phyloP scores from a whole-genome alignment of 768 basidiomycete genomes.

The Omphalotus guepiniiformis region DNA sequence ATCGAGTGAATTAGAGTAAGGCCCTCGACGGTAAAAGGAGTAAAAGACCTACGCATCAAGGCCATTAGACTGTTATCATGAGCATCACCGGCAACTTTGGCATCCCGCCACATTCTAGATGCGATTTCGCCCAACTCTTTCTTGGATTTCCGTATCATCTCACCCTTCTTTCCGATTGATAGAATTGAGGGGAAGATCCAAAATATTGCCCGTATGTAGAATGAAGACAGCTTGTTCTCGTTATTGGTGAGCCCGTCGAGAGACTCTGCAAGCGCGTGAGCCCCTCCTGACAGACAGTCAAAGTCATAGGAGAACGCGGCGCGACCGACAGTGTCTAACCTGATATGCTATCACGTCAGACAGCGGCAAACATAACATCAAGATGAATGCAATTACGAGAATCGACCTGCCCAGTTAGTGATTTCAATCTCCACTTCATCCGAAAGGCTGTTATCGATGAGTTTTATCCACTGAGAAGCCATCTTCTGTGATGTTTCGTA shows the following conservation, averaged over 20 bases:
- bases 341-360: constrained; percentile 16
- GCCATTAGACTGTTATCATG: constrained; percentile 48
- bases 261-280: constrained; percentile 45
- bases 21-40: not conserved
- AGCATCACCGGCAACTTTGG: constrained; percentile 40
- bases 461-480: constrained; percentile 44
- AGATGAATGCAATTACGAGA: constrained; percentile 39
- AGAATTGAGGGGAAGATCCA: constrained; percentile 56
- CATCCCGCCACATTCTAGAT: constrained; percentile 50
- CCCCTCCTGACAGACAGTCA: constrained; percentile 45
- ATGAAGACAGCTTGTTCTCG: constrained; percentile 51
- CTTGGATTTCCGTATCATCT: constrained; percentile 52
- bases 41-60: constrained; percentile 42
- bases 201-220: constrained; percentile 62
- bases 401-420: constrained; percentile 56
- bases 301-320: constrained; percentile 67
- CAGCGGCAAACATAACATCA: not conserved
- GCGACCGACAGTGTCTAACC: constrained; percentile 55
- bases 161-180: constrained; percentile 52
- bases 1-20: constrained; percentile 4
- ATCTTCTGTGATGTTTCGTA: constrained; percentile 53
- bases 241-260: constrained; percentile 60
- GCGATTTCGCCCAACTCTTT: constrained; percentile 50
- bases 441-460: constrained; percentile 36
- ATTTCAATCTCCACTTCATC: constrained; percentile 48